A percentile compares a stretch with the other conserved stretches of the same genome.
Evolutionary conservation across 768 basidiomycete genomes (phyloP).

Genomic region (Trametes coccinea): DNA sequence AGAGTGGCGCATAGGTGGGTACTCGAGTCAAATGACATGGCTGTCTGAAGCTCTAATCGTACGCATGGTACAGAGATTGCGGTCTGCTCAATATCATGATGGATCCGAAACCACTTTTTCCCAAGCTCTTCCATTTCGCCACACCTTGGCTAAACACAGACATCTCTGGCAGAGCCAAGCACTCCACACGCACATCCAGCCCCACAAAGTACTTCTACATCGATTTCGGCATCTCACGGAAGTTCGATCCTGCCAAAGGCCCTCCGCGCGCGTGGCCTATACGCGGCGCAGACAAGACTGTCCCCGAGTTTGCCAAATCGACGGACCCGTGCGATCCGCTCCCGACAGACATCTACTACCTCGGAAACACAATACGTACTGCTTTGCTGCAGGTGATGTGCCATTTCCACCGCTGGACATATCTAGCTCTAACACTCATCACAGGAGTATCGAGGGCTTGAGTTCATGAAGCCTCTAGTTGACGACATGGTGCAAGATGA

Average conservation of each 20-base stretch:
- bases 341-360: constrained; percentile 37
- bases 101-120: constrained; percentile 27
- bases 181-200: constrained; percentile 32
- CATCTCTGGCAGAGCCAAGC: constrained; percentile 24
- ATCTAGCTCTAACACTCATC: too few species aligned
- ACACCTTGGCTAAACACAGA: constrained; percentile 20
- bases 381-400: neutral
- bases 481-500: constrained; percentile 36
- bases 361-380: constrained; percentile 35
- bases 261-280: constrained; percentile 33
- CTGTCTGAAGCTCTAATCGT: neutral
- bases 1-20: constrained; percentile 38
- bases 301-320: constrained; percentile 33
- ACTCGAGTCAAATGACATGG: too few species aligned
- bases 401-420: neutral
- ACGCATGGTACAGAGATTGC: constrained; percentile 15
- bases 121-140: constrained; percentile 31
- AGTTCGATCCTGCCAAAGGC: constrained; percentile 30
- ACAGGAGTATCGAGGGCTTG: constrained; percentile 29
- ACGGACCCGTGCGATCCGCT: constrained; percentile 32
- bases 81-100: constrained; percentile 21
- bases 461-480: constrained; percentile 35
- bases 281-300: constrained; percentile 43
- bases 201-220: constrained; percentile 38
- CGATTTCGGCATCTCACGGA: constrained; percentile 39